Conservation (phyloP, 305 asterid species). For the Fraxinus albicans region DNA sequence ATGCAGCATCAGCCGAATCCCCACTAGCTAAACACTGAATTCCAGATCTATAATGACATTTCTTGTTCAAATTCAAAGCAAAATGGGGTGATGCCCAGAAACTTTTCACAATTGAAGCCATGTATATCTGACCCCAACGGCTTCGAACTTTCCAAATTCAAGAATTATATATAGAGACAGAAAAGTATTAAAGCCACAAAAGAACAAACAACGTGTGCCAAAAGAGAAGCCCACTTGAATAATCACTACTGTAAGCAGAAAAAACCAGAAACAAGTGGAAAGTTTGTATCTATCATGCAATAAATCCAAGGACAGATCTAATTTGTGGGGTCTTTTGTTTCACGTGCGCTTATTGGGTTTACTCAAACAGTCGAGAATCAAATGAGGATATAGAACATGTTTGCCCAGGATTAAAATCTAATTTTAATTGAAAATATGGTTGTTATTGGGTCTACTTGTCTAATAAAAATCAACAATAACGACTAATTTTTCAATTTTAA, state of each 20-base stretch:
- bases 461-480: no score
- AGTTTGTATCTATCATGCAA: not conserved
- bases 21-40: slow-evolving; percentile 39
- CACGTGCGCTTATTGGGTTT: not conserved
- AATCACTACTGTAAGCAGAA: slow-evolving; percentile 11
- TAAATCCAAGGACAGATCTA: slow-evolving; percentile 3
- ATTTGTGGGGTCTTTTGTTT: not conserved
- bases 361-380: not conserved
- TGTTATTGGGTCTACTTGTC: no score
- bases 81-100: slow-evolving; percentile 38
- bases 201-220: not conserved
- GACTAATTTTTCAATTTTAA: no score
- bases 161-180: not conserved
- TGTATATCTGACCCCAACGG: slow-evolving; percentile 19
- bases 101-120: slow-evolving; percentile 52
- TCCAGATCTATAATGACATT: slow-evolving; percentile 32
- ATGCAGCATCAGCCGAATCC: slow-evolving; percentile 44
- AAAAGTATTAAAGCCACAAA: slow-evolving; percentile 12
- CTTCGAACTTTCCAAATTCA: not conserved
- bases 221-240: slow-evolving; percentile 5
- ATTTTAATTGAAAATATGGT: no score
- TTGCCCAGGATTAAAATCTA: no score
- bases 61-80: slow-evolving; percentile 30
- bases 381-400: not conserved
- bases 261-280: slow-evolving; percentile 16